Base-by-base conservation (phyloP, 352 stramenopile genomes). In the Phytophthora hibernalis region DNA sequence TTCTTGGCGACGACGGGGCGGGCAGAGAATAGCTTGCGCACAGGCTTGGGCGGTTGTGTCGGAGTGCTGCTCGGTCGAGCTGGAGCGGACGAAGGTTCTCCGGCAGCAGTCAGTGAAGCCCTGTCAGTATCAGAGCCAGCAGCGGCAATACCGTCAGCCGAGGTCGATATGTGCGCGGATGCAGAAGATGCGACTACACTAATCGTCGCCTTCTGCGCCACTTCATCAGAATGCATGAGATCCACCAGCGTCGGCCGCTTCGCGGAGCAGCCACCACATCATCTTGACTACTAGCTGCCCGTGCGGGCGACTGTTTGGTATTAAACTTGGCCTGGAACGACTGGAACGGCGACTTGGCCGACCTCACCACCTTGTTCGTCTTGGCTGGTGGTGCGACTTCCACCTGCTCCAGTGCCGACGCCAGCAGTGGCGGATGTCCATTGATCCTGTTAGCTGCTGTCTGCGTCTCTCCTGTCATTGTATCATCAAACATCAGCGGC, bases 241-340 rank as follows among this genome's bases (percentile, higher is more conserved):
- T 84, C 67, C 8, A 84, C 54, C 22, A 82, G 38, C 5, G 61
- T 64, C 0, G 72, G 1, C 76, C 79, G 48, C 47, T 80, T 24
- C 71, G 58, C 20, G 74, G 56, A 6, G 53, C 58, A 26, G 42
- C 20, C 11, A 10, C 33, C 26, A n/a, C 6, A 50, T 28, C 28
- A 21, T 33, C 53, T n/a, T 61, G 54, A 22, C 28, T 42, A 33
- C 59, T 35, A 62, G 42, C 18, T 30, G 33, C 24, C 44, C 63
- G 68, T 15, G 43, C 66, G 38, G 70, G 61, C 1, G 66, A 78
- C 37, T 65, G 37, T 5, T 44, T 18, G 13, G 7, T 54, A 21
- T 59, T 78, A 28, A 90, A 74, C 60, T 94, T 94, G 48, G 79
- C 85, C 56, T 92, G 85, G 58, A 94, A 91, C 20, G 85, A 94